These are phyloP conservation scores for Boletus rubescentipes DNA, from an alignment of 768 basidiomycete species.

Conservation along the genomic window DNA sequence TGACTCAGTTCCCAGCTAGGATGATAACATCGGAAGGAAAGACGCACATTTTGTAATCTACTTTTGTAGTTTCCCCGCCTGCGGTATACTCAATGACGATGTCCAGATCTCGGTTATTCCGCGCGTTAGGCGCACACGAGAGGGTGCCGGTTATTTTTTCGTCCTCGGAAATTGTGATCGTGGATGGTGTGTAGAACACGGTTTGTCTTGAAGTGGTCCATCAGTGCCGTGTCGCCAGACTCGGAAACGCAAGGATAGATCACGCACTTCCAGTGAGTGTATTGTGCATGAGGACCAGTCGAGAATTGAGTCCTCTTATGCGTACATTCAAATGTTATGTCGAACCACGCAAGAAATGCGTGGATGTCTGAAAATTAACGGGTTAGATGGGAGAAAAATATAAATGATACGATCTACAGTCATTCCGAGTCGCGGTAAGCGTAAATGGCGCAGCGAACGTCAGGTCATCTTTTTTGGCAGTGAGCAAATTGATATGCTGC, in stretches of 20 bases:
- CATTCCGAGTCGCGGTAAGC: constrained; percentile 81
- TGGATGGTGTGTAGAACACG: constrained; percentile 92
- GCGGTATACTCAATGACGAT: constrained; percentile 76
- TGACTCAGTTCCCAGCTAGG: constrained; percentile 7
- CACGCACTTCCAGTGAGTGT: constrained; percentile 94
- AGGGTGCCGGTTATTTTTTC: constrained; percentile 73
- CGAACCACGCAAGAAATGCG: constrained; percentile 99
- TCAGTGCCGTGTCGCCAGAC: not conserved
- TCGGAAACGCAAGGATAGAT: not conserved
- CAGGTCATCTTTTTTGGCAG: constrained; percentile 94
- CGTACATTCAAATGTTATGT: constrained; percentile 91
- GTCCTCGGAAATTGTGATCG: constrained; percentile 65
- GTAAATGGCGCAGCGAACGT: constrained; percentile 80
- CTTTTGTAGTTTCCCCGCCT: constrained; percentile 27
- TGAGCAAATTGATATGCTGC: constrained; percentile 86
- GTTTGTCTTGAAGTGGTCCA: constrained; percentile 65
- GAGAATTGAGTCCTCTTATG: constrained; percentile 96
- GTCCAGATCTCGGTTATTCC: constrained; percentile 95
- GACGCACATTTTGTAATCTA: constrained; percentile 89
- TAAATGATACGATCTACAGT: constrained; percentile 60
- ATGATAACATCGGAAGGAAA: constrained; percentile 21
- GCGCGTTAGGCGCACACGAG: constrained; percentile 81
- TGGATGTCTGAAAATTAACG: constrained; percentile 67
- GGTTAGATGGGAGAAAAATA: not conserved
- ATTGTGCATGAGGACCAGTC: constrained; percentile 95